Evolutionary conservation across 2,329 filamentous ascomycete genomes (phyloP), one percentile per base, ranked within the genome.

Genomic region (Annulohypoxylon truncatum): DNA sequence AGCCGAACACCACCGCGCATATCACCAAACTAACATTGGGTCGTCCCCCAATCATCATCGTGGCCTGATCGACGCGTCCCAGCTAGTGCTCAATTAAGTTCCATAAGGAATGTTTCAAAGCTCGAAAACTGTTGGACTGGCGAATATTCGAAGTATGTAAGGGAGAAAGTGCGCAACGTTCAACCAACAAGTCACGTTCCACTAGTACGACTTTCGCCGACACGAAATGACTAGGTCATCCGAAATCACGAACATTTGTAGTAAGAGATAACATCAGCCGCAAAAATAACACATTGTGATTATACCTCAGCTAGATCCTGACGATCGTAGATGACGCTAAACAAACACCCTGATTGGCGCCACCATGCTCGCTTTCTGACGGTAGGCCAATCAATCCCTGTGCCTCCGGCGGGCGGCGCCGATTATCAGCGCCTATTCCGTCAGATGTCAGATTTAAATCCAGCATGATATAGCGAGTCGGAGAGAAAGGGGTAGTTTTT

Each of bases 21-120:
- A 66, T 35, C 42, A 62, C 48, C 47, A 70, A 48, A 33, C 31
- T 54, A 42, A 53, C 18, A 24, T 42, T 66, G 18, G 62, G 59
- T 51, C 66, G 58, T 51, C 62, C 66, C 26, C 35, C 59, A 47
- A 68, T 62, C 66, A 68, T 68, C 24, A 52, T 51, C 18, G 46
- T 28, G 38, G 12, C 48, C 40, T 50, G 12, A 44, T 42, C 50
- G 48, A 54, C 24, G 44, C 44, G 51, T 33, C 26, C 13, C 31
- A 40, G 4, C 7, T 26, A 35, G 20, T 28, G 10, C 33, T 35
- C 18, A 64, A 18, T 38, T 35, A 12, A 44, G n/a, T 48, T 48
- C 24, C 61, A 40, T 56, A 50, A 12, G 24, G 42, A 42, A 38
- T 10, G 15, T 24, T 24, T 12, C 4, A 20, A 26, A 9, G 26